A percentile compares a stretch with the other conserved stretches of the same genome.
phyloP scores from a whole-genome alignment of 768 basidiomycete genomes.

The Rhodosporidiobolus odoratus region DNA sequence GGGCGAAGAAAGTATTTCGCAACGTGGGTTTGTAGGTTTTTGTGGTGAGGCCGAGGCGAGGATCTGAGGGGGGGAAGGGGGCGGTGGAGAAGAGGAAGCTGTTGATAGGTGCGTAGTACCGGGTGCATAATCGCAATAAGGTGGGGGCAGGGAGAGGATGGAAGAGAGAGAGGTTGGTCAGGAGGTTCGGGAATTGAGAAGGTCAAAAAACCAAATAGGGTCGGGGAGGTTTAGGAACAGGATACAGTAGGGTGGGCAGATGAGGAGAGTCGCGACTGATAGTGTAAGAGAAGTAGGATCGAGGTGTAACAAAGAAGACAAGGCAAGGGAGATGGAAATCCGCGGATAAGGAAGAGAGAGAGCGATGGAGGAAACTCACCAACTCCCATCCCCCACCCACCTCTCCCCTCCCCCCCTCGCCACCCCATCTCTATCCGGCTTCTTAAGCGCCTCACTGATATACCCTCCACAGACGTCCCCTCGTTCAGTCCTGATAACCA shows the following conservation, averaged over 20 bases:
- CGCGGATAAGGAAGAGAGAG: background rate
- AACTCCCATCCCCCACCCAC: conserved; percentile 86
- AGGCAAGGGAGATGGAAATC: background rate
- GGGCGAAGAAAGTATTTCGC: conserved; percentile 78
- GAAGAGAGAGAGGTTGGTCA: background rate
- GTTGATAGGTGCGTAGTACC: too few relatives aligned
- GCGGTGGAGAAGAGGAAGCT: conserved; percentile 8
- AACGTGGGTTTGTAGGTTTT: conserved; percentile 78
- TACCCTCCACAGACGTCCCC: conserved; percentile 74
- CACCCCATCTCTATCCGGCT: conserved; percentile 50
- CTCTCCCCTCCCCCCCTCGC: conserved; percentile 34
- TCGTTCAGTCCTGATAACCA: conserved; percentile 62
- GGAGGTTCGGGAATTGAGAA: too few relatives aligned
- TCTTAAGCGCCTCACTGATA: conserved; percentile 67
- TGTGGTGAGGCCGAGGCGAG: conserved; percentile 46
- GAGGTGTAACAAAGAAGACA: background rate
- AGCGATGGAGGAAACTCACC: conserved; percentile 49
- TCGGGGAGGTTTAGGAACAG: too few relatives aligned
- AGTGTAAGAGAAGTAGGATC: background rate
- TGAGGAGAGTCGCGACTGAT: too few relatives aligned
- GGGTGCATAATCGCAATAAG: too few relatives aligned
- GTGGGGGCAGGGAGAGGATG: background rate
- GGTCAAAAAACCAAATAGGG: too few relatives aligned
- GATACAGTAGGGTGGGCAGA: too few relatives aligned
- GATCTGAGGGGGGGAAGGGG: conserved; percentile 31